These are phyloP conservation scores for Fusarium pseudocircinatum DNA, from an alignment of 2,329 filamentous ascomycete genomes.

Conservation along the genomic window DNA sequence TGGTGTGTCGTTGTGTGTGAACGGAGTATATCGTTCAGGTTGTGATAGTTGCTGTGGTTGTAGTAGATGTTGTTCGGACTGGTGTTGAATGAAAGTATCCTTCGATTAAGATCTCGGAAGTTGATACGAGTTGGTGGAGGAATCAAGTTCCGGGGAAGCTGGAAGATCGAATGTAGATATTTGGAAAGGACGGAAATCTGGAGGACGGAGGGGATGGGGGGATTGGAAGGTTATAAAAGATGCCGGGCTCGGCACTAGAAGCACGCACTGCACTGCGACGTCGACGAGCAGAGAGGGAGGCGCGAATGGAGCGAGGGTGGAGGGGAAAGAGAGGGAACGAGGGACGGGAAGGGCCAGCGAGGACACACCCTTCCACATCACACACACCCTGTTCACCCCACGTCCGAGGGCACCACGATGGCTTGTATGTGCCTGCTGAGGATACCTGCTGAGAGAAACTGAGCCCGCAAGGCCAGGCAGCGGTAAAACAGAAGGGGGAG, in stretches of 20 bases:
- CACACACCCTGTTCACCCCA: conserved; percentile 26
- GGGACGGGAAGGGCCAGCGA: conserved; percentile 29
- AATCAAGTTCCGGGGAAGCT: conserved; percentile 39
- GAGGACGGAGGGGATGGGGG: conserved; percentile 44
- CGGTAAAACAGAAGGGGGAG: conserved; percentile 40
- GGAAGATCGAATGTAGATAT: conserved; percentile 39
- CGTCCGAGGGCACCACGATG: conserved; percentile 20
- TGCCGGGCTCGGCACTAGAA: conserved; percentile 47
- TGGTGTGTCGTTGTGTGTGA: conserved; percentile 6
- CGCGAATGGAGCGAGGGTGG: conserved; percentile 37
- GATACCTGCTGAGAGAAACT: conserved; percentile 41
- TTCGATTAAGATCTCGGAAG: conserved; percentile 10
- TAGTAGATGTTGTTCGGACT: background rate
- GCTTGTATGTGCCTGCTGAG: conserved; percentile 33
- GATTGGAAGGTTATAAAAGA: conserved; percentile 45
- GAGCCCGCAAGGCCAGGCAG: conserved; percentile 36
- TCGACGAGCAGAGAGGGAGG: conserved; percentile 32
- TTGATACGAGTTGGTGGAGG: conserved; percentile 29
- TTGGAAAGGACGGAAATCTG: conserved; percentile 39
- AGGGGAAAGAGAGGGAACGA: conserved; percentile 35
- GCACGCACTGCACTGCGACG: conserved; percentile 35
- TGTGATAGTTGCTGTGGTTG: background rate
- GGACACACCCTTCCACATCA: background rate
- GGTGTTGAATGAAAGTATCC: conserved; percentile 1
- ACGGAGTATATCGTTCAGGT: background rate